A percentile compares a stretch with the other conserved stretches of the same genome.
These are phyloP conservation scores for Skeletonema tropicum DNA, from an alignment of 108 stramenopile genomes.

Conservation along the genomic window DNA sequence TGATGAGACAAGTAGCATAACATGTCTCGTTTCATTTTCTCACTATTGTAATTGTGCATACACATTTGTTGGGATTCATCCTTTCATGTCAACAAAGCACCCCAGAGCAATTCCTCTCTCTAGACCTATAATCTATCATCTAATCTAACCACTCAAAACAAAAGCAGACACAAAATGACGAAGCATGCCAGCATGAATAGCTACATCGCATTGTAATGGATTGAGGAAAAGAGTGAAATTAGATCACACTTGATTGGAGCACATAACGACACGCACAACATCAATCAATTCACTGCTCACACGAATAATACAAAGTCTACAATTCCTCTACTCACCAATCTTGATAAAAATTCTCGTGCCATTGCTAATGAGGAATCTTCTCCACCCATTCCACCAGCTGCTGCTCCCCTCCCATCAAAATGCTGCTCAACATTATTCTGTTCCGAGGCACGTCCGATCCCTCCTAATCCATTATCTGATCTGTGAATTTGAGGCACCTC, in stretches of 20 bases:
- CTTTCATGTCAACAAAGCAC: too few species aligned
- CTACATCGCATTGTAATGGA: neutral
- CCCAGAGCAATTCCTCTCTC: too few species aligned
- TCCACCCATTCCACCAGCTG: slow-evolving; percentile 10
- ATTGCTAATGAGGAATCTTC: slow-evolving; percentile 46
- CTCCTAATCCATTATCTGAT: slow-evolving; percentile 42
- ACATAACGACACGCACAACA: neutral
- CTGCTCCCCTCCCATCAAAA: neutral
- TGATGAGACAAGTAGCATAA: too few species aligned
- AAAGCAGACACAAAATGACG: slow-evolving; percentile 50
- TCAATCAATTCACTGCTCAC: neutral
- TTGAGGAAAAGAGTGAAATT: neutral
- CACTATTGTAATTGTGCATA: too few species aligned
- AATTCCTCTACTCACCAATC: slow-evolving; percentile 33
- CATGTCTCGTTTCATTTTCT: too few species aligned
- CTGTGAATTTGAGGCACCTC: slow-evolving; percentile 41
- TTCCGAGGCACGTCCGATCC: slow-evolving; percentile 34
- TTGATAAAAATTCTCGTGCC: slow-evolving; percentile 52
- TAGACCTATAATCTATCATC: too few species aligned
- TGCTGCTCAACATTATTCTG: neutral
- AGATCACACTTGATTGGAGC: neutral
- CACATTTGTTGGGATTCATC: too few species aligned
- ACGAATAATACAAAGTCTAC: neutral
- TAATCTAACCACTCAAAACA: slow-evolving; percentile 31
- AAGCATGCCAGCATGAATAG: slow-evolving; percentile 51